Percentiles rank a stretch among this genome's conserved stretches.
Conservation (phyloP, 2,329 filamentous ascomycete genomes). For the Venturia nashicola region DNA sequence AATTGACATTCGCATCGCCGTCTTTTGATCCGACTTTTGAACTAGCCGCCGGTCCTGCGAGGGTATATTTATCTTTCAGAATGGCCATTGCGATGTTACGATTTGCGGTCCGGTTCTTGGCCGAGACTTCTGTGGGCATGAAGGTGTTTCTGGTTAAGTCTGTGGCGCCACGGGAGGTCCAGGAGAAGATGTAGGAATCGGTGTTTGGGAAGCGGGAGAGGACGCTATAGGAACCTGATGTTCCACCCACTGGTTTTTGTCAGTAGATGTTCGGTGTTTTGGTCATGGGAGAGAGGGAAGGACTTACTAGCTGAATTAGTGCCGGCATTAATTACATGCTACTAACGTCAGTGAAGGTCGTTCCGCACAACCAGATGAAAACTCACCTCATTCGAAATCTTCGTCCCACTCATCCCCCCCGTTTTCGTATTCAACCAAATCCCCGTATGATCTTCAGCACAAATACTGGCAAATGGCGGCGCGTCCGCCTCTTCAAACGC, state of each 20-base stretch:
- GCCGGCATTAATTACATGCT: slow-evolving; percentile 45
- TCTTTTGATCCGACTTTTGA: slow-evolving; percentile 39
- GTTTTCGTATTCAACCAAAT: slow-evolving; percentile 53
- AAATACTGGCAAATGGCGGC: slow-evolving; percentile 46
- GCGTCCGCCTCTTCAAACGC: slow-evolving; percentile 48
- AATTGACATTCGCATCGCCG: slow-evolving; percentile 48
- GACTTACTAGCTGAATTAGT: slow-evolving; percentile 23
- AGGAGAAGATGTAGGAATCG: slow-evolving; percentile 47
- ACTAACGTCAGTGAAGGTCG: not conserved
- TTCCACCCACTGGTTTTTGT: slow-evolving; percentile 45
- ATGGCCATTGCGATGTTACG: slow-evolving; percentile 48
- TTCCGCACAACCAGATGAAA: not conserved
- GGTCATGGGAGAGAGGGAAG: no score
- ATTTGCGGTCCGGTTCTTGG: slow-evolving; percentile 39
- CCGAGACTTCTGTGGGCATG: slow-evolving; percentile 46
- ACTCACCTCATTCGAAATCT: slow-evolving; percentile 44
- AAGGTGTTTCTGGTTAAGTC: slow-evolving; percentile 43
- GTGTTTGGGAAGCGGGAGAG: slow-evolving; percentile 41
- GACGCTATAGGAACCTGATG: slow-evolving; percentile 48
- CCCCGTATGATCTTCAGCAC: slow-evolving; percentile 49
- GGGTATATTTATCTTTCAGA: slow-evolving; percentile 46
- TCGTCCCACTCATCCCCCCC: slow-evolving; percentile 45
- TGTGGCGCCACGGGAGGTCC: slow-evolving; percentile 48
- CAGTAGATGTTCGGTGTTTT: not conserved
- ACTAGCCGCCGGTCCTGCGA: slow-evolving; percentile 40